phyloP scores from a whole-genome alignment of 106 monocot genomes.

The Apostasia shenzhenica region DNA sequence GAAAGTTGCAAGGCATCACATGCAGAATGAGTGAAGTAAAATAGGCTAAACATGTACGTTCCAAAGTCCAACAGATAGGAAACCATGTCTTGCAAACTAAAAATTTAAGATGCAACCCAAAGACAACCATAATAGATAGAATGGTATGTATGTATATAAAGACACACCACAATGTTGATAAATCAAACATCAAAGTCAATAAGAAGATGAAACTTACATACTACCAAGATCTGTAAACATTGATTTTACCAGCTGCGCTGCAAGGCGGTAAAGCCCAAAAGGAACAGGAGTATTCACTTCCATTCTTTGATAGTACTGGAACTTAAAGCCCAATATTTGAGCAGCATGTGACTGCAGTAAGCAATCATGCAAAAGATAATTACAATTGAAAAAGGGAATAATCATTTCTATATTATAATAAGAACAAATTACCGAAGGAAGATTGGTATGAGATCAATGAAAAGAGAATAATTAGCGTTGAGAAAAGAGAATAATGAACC shows the following conservation, averaged over 20 bases:
- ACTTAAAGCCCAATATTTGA: constrained; percentile 96
- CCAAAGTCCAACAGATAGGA: too few species aligned
- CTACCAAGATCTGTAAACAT: constrained; percentile 85
- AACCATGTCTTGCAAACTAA: too few species aligned
- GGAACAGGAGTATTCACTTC: constrained; percentile 79
- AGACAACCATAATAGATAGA: too few species aligned
- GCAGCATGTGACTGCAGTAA: constrained; percentile 85
- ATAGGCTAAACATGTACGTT: too few species aligned
- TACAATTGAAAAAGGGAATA: background rate
- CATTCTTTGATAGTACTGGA: constrained; percentile 91
- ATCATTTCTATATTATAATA: background rate
- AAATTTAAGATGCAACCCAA: too few species aligned
- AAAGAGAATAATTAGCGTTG: constrained; percentile 10
- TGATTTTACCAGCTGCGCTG: constrained; percentile 83
- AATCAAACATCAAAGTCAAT: background rate
- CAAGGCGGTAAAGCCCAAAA: constrained; percentile 58
- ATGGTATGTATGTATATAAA: too few species aligned
- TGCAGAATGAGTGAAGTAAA: too few species aligned
- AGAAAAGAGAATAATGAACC: background rate
- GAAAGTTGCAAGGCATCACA: too few species aligned
- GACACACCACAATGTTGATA: too few species aligned
- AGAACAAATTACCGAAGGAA: constrained; percentile 42
- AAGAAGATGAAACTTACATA: constrained; percentile 50
- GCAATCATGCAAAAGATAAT: constrained; percentile 8
- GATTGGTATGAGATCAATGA: constrained; percentile 80